Conservation (phyloP, 352 stramenopile species). For the Phytopythium vexans region DNA sequence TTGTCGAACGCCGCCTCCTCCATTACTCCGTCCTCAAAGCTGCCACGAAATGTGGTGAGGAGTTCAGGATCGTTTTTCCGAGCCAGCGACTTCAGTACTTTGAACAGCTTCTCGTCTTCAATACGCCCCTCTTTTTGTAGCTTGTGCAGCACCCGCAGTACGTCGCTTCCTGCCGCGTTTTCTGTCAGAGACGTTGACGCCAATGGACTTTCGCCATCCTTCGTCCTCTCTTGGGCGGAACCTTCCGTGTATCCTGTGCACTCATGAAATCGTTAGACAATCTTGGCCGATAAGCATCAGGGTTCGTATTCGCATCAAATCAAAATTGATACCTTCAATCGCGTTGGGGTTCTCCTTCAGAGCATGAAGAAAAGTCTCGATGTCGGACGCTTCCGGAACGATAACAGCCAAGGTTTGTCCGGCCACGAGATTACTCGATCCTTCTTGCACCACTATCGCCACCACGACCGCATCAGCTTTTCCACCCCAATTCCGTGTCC, state of each 20-base stretch:
- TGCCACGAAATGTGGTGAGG: conserved; percentile 77
- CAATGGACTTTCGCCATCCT: conserved; percentile 10
- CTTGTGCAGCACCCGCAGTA: conserved; percentile 72
- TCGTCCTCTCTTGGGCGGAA: conserved; percentile 18
- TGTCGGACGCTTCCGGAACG: conserved; percentile 56
- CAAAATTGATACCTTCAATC: conserved; percentile 47
- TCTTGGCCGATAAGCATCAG: too few species aligned
- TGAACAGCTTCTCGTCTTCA: conserved; percentile 57
- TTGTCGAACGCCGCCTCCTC: conserved; percentile 68
- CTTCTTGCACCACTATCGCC: conserved; percentile 56
- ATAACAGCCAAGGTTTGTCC: conserved; percentile 78
- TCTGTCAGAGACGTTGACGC: conserved; percentile 12
- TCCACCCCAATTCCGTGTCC: too few species aligned
- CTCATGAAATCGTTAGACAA: too few species aligned
- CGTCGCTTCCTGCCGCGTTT: conserved; percentile 51
- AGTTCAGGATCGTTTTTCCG: conserved; percentile 80
- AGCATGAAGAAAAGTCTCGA: conserved; percentile 56
- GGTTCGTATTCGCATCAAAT: too few species aligned
- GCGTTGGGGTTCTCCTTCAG: conserved; percentile 51
- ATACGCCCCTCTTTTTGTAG: conserved; percentile 82
- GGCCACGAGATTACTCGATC: conserved; percentile 45
- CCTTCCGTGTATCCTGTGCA: too few species aligned
- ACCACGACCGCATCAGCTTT: conserved; percentile 1
- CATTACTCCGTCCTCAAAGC: conserved; percentile 53
- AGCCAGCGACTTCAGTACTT: conserved; percentile 81